Evolutionary conservation across 2,329 filamentous ascomycete genomes (phyloP), one percentile per base, ranked within the genome.

Genomic region (Pezicula rhizophila): DNA sequence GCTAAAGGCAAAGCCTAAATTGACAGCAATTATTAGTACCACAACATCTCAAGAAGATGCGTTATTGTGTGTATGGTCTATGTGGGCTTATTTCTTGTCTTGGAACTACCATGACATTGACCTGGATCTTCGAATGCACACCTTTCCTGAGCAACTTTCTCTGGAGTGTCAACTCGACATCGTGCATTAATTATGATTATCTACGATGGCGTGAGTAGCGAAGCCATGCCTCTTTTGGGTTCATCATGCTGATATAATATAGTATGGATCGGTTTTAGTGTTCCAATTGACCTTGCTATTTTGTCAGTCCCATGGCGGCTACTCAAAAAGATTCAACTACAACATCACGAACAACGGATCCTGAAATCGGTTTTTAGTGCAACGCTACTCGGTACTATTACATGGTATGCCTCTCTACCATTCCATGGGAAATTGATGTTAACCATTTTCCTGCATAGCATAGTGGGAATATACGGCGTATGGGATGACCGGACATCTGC

Each of bases 221-320:
- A 18, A 34, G 11, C 17, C 2, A 41, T 8, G n/a, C 17, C n/a
- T 35, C 17, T 3, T 17, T 5, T 14, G 11, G 15, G 3, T 46
- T 45, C 38, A 23, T 37, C n/a, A 39, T 38, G 37, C 52, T 48
- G 14, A 47, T 11, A 20, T 39, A 20, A 2, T 15, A 39, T 47
- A 58, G 60, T 61, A 39, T 64, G 60, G 60, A 57, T 62, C 20
- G 53, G 50, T 8, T 42, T 60, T 2, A 62, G 60, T 42, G 55
- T 64, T 11, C 52, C 53, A 3, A 60, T 63, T 23, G 61, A 64
- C 49, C 8, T 63, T 10, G 51, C 55, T 28, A 56, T 63, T 25
- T 45, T 64, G 40, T 50, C 50, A 15, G 54, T 63, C 15, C 61
- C 60, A 8, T 49, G 59, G 18, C 52, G 45, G 11, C 57, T 64